Evolutionary conservation across 1,284 basidiomycete species (phyloP).

Genomic region (Schizophyllum amplum): DNA sequence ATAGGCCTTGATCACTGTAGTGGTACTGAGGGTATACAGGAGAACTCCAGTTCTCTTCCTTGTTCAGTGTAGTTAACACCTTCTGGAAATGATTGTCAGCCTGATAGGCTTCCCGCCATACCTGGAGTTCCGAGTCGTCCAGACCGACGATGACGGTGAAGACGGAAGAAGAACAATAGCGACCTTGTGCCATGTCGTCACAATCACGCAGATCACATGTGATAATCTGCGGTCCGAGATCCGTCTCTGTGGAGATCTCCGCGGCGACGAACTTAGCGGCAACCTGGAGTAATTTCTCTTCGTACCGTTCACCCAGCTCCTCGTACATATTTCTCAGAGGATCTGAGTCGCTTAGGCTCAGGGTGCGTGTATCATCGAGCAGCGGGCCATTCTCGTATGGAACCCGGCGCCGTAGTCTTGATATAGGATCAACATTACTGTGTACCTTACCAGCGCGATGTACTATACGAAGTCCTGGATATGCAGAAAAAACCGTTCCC

Average conservation of each 20-base stretch:
- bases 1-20: slow-evolving; percentile 14
- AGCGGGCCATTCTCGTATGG: slow-evolving; percentile 11
- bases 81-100: slow-evolving; percentile 5
- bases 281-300: slow-evolving; percentile 19
- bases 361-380: background rate
- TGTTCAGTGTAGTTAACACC: slow-evolving; percentile 1
- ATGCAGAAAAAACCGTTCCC: slow-evolving; percentile 24
- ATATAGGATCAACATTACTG: slow-evolving; percentile 29
- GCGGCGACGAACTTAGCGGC: slow-evolving; percentile 8
- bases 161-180: background rate
- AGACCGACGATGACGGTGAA: slow-evolving; percentile 2
- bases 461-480: slow-evolving; percentile 23
- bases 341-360: slow-evolving; percentile 11
- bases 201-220: background rate
- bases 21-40: slow-evolving; percentile 11
- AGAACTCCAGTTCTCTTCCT: slow-evolving; percentile 1
- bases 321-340: slow-evolving; percentile 18
- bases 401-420: slow-evolving; percentile 16
- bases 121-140: background rate
- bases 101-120: slow-evolving; percentile 2
- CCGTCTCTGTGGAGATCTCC: background rate
- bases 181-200: background rate
- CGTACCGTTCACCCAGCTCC: slow-evolving; percentile 19
- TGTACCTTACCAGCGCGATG: slow-evolving; percentile 27
- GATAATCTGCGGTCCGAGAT: background rate